Base-by-base conservation (phyloP, 352 stramenopile genomes). In the Pythium sp. region DNA sequence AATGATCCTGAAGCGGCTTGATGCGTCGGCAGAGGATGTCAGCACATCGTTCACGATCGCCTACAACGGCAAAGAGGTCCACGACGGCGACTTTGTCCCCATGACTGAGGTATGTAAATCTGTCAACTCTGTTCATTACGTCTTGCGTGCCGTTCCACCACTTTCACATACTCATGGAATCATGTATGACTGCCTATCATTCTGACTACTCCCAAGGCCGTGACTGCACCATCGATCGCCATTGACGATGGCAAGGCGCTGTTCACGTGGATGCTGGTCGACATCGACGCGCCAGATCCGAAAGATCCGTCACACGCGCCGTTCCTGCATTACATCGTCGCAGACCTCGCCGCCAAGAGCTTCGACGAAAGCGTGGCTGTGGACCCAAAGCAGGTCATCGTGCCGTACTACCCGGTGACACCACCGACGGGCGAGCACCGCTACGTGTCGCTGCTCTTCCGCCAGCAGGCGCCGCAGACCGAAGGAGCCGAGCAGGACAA, bases 281-380 rank as follows among this genome's bases (percentile, higher is more conserved):
- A 93, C 63, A 86, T 93, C 30, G 84, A 91, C 67, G 85, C 85
- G 12, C 85, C 85, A 2, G 68, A 82, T 49, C 85, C 85, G 9
- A 62, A 69, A 18, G 69, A 78, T 1, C 81, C 85, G 14, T 76
- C 73, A 1, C 83, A 93, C 65, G 70, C 84, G 51, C 84, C 84
- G 43, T 93, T 90, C 67, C 67, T 93, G 53, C 84, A 93, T 71
- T 87, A 84, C 64, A 89, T 91, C 47, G 67, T 89, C 26, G 68
- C 74, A 12, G 73, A 79, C 32, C 67, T 81, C n/a, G 43, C 18
- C 14, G 18, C 60, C 28, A 24, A 41, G 24, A 26, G 3, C 7
- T 18, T 30, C 8, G 2, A 24, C 28, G 28, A 36, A 32, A 22
- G 15, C 30, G n/a, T 15, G 38, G 12, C 14, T 38, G 54, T 30